phyloP scores from a whole-genome alignment of 495 filamentous ascomycete species.

The Aspergillus hancockii region DNA sequence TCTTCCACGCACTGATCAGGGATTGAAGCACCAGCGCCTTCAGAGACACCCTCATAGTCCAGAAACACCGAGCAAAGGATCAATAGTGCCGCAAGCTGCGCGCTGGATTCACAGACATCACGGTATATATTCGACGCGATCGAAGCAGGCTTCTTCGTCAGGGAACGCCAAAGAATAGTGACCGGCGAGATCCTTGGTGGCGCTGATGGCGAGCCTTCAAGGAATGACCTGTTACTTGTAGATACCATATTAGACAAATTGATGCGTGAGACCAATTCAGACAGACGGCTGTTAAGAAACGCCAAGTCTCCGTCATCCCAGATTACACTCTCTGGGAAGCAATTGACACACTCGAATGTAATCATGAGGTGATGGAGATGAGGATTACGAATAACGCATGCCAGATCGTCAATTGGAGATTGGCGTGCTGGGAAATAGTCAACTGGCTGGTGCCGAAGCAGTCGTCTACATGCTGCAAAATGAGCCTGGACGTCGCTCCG shows the following conservation, averaged over 20 bases:
- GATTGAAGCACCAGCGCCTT: neutral
- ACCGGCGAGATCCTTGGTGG: slow-evolving; percentile 1
- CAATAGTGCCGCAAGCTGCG: slow-evolving; percentile 9
- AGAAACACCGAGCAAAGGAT: slow-evolving; percentile 13
- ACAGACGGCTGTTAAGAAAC: slow-evolving; percentile 2
- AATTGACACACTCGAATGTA: slow-evolving; percentile 12
- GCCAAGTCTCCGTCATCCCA: slow-evolving; percentile 12
- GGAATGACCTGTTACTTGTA: neutral
- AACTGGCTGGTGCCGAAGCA: neutral
- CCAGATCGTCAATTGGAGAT: neutral
- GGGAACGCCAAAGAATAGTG: slow-evolving; percentile 9
- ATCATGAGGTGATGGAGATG: slow-evolving; percentile 10
- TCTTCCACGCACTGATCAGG: slow-evolving; percentile 14
- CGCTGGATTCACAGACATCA: slow-evolving; percentile 9
- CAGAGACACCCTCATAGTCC: slow-evolving; percentile 7
- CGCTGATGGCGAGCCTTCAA: neutral
- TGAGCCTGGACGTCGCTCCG: slow-evolving; percentile 7
- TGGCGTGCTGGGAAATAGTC: neutral
- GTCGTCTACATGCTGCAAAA: slow-evolving; percentile 12
- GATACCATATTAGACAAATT: neutral
- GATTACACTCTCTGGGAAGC: slow-evolving; percentile 10
- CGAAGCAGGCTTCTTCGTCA: slow-evolving; percentile 5
- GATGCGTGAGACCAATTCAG: neutral
- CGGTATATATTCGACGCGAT: slow-evolving; percentile 9
- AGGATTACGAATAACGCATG: slow-evolving; percentile 12